Percentiles rank a stretch among this genome's conserved stretches.
phyloP scores from a whole-genome alignment of 169 alveolate species.

The Eimeria brunetti region DNA sequence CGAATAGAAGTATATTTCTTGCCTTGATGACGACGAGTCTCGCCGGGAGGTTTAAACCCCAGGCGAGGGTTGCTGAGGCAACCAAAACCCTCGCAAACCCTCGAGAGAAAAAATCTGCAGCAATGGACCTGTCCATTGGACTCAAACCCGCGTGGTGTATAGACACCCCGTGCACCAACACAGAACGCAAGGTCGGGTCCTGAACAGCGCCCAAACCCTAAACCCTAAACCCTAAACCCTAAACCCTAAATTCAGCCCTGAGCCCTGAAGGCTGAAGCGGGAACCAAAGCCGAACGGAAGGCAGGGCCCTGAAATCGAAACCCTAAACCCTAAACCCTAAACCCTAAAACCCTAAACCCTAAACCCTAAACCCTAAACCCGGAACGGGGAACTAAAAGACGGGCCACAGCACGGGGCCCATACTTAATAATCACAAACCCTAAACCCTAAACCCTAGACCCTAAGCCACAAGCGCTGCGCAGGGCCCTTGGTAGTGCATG shows the following conservation, averaged over 20 bases:
- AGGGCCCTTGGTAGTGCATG: not conserved
- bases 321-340: slow-evolving; percentile 5
- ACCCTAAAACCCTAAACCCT: not conserved
- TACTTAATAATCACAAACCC: not conserved
- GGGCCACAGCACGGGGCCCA: too few relatives aligned
- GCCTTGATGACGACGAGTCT: slow-evolving; percentile 97
- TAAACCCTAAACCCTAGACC: not conserved
- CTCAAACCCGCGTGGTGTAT: slow-evolving; percentile 99
- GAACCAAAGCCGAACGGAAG: not conserved
- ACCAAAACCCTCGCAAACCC: slow-evolving; percentile 96
- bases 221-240: not conserved
- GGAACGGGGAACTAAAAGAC: not conserved
- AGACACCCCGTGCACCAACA: slow-evolving; percentile 97
- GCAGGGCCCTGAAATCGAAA: not conserved
- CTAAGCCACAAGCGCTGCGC: not conserved
- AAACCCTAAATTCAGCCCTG: not conserved
- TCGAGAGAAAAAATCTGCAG: slow-evolving; percentile 96
- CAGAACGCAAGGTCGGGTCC: slow-evolving; percentile 52
- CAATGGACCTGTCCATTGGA: slow-evolving; percentile 97
- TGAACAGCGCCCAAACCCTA: slow-evolving; percentile 16
- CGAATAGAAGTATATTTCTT: too few relatives aligned
- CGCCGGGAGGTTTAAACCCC: slow-evolving; percentile 99
- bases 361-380: not conserved
- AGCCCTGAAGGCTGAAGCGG: not conserved
- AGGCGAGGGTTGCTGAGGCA: slow-evolving; percentile 99